Percentiles rank a stretch among this genome's conserved stretches.
Conservation (phyloP, 1,284 basidiomycete species). For the Papiliotrema flavescens region DNA sequence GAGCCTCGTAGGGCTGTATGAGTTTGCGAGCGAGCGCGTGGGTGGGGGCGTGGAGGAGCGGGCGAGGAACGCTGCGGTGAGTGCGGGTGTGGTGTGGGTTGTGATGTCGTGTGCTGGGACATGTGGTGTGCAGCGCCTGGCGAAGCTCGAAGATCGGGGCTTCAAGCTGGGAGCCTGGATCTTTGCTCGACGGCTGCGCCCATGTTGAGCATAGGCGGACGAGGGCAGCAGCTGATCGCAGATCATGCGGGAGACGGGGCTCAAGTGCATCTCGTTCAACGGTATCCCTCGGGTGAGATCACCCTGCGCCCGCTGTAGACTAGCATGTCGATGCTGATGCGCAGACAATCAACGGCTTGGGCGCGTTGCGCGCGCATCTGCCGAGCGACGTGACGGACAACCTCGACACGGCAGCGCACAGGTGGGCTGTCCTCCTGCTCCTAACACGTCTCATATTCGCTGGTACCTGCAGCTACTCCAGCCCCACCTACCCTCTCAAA, state of each 20-base stretch:
- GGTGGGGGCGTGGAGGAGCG: background rate
- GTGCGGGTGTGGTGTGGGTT: constrained; percentile 3
- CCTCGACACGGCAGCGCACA: constrained; percentile 62
- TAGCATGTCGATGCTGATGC: constrained; percentile 12
- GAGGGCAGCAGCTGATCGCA: constrained; percentile 1
- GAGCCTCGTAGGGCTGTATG: constrained; percentile 35
- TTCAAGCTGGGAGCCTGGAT: no score
- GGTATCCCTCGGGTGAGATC: constrained; percentile 66
- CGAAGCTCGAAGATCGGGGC: no score
- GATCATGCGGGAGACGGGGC: constrained; percentile 83
- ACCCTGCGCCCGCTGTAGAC: background rate
- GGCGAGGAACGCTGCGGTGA: constrained; percentile 26
- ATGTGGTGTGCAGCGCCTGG: no score
- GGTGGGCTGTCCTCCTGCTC: constrained; percentile 57
- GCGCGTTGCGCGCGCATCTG: constrained; percentile 67
- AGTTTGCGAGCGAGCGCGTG: constrained; percentile 22
- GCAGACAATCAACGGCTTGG: constrained; percentile 77
- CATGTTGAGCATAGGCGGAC: no score
- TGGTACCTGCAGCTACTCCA: no score
- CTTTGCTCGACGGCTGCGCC: no score
- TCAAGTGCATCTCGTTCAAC: constrained; percentile 91
- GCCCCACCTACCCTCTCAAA: no score
- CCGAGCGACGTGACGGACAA: constrained; percentile 71
- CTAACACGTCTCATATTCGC: no score
- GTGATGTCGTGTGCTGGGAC: background rate